Evolutionary conservation across 2,329 filamentous ascomycete species (phyloP), one percentile per base, ranked within the genome.

Genomic region (Cladosporium sp.): DNA sequence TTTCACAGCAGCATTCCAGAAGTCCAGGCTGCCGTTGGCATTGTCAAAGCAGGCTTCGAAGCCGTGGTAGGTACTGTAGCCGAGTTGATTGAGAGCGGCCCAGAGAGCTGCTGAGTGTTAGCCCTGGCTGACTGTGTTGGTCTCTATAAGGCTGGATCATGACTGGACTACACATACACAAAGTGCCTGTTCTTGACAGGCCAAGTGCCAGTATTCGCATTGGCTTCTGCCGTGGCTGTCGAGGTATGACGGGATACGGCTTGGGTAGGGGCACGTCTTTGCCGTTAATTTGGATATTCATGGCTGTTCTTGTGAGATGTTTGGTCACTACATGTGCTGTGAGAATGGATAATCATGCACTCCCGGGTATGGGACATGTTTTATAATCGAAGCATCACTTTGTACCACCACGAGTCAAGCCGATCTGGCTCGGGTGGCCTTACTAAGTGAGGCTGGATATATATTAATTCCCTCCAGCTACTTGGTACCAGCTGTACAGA

Each of bases 141-240:
- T n/a, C n/a, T n/a, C n/a, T n/a, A n/a, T n/a, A n/a, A n/a, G n/a
- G 19, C 7, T 22, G 22, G 20, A 6, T 41, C 33, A n/a, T n/a
- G 27, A 2, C 29, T 16, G 12, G 33, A 18, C 1, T 11, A 7
- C 9, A 20, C 42, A 4, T 43, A 43, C 40, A 43, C 11, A 43
- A 12, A 4, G 40, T 43, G 16, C 40, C 40, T 4, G 40, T 43
- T 13, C 40, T 43, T 8, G 40, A 32, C 5, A 43, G 16, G 16
- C 40, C 40, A n/a, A n/a, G n/a, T n/a, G n/a, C n/a, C n/a, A n/a
- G n/a, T n/a, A n/a, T n/a, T n/a, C n/a, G n/a, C n/a, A n/a, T n/a
- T n/a, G n/a, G n/a, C n/a, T n/a, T n/a, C n/a, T 2, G 55, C 54
- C 12, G 50, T 38, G 33, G 58, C 57, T n/a, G 45, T 51, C 7